Evolutionary conservation across 1,284 basidiomycete genomes (phyloP).

Genomic region (Sporisorium scitamineum): DNA sequence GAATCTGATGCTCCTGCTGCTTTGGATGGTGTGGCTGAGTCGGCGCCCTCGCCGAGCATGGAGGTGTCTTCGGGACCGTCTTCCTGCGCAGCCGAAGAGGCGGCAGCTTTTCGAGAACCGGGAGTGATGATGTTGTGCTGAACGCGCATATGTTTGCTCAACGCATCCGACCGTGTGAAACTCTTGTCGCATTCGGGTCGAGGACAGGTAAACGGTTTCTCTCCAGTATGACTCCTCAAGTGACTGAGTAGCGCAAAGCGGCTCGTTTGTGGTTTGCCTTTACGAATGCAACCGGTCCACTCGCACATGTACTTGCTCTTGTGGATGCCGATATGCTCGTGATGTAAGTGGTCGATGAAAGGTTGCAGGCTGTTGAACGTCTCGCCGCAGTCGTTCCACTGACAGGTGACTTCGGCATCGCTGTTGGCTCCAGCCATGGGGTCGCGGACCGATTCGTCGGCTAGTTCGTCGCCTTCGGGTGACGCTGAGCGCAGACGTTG

Average conservation of each 20-base stretch:
- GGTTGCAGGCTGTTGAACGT: slow-evolving; percentile 78
- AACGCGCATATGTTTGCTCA: slow-evolving; percentile 88
- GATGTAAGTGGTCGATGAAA: slow-evolving; percentile 82
- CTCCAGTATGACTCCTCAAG: slow-evolving; percentile 83
- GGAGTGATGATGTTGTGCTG: slow-evolving; percentile 75
- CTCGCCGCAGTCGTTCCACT: slow-evolving; percentile 81
- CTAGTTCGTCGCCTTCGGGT: slow-evolving; percentile 49
- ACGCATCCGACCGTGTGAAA: slow-evolving; percentile 89
- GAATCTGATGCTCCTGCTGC: slow-evolving; percentile 13
- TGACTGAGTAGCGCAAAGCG: slow-evolving; percentile 88
- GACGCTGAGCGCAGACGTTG: slow-evolving; percentile 32
- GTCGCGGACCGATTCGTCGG: slow-evolving; percentile 35
- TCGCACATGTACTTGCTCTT: slow-evolving; percentile 88
- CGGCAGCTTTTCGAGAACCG: slow-evolving; percentile 40
- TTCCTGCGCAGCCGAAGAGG: slow-evolving; percentile 14
- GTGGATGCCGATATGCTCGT: slow-evolving; percentile 82
- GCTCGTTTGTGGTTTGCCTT: slow-evolving; percentile 84
- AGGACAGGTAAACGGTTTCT: slow-evolving; percentile 88
- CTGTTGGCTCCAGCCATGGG: slow-evolving; percentile 15
- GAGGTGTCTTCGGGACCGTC: slow-evolving; percentile 40
- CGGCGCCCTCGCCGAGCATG: slow-evolving; percentile 18
- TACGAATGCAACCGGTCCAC: slow-evolving; percentile 83
- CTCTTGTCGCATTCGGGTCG: slow-evolving; percentile 90
- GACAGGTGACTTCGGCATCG: slow-evolving; percentile 71
- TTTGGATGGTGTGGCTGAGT: slow-evolving; percentile 20